Evolutionary conservation across 2,329 filamentous ascomycete species (phyloP).

Genomic region (Hypomyces rosellus): DNA sequence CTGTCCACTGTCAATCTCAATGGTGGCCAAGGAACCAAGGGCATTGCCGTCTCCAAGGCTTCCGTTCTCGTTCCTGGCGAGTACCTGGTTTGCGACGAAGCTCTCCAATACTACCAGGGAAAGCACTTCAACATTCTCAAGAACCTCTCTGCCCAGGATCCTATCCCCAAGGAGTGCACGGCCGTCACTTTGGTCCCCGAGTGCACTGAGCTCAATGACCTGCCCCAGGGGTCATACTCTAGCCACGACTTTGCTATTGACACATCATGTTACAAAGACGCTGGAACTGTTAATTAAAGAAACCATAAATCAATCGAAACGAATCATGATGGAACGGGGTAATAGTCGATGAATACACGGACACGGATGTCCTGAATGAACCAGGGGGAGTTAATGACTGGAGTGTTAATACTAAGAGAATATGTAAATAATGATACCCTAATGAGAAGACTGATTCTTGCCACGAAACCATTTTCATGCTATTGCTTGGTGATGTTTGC

Average conservation of each 20-base stretch:
- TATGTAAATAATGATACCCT: no score
- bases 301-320: conserved; percentile 4
- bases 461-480: conserved; percentile 6
- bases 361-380: no score
- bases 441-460: no score
- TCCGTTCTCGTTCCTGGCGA: conserved; percentile 26
- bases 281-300: conserved; percentile 32
- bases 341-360: no score
- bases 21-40: conserved; percentile 27
- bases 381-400: no score
- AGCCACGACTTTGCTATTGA: conserved; percentile 32
- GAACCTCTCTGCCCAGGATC: conserved; percentile 24
- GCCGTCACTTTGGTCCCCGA: conserved; percentile 35
- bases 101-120: conserved; percentile 32
- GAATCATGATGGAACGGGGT: no score
- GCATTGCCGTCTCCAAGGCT: conserved; percentile 25
- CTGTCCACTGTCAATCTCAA: conserved; percentile 21
- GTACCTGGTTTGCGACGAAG: conserved; percentile 36
- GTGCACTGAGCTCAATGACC: conserved; percentile 30
- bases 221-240: conserved; percentile 26
- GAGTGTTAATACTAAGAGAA: no score
- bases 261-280: conserved; percentile 33
- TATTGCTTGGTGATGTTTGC: conserved; percentile 12
- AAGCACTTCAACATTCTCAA: conserved; percentile 30
- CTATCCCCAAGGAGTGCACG: conserved; percentile 33